Percentiles rank a stretch among this genome's conserved stretches.
phyloP scores from a whole-genome alignment of 2,329 filamentous ascomycete species.

The Colletotrichum paranaense region DNA sequence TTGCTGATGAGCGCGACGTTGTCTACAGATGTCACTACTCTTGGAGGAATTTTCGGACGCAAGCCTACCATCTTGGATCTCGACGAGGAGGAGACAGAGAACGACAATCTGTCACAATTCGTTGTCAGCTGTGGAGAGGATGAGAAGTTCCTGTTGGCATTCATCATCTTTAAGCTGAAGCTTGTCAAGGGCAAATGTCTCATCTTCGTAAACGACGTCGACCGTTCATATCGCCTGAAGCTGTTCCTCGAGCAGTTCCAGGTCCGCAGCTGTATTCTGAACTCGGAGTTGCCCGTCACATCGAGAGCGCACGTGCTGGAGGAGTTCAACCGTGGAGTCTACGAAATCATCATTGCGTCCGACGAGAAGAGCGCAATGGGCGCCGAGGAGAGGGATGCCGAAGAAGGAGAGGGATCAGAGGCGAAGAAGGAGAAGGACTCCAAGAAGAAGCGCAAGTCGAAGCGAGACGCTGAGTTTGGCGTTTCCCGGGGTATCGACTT shows the following conservation, averaged over 20 bases:
- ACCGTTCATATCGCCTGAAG: conserved; percentile 90
- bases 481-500: conserved; percentile 90
- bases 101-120: conserved; percentile 85
- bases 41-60: conserved; percentile 88
- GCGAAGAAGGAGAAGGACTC: conserved; percentile 48
- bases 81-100: conserved; percentile 83
- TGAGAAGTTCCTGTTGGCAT: conserved; percentile 93
- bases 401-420: conserved; percentile 51
- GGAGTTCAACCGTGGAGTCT: conserved; percentile 96
- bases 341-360: conserved; percentile 97
- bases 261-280: conserved; percentile 91
- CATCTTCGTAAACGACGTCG: conserved; percentile 82
- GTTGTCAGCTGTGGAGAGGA: conserved; percentile 94
- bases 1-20: conserved; percentile 95
- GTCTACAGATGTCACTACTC: conserved; percentile 84
- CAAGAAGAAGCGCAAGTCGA: conserved; percentile 71
- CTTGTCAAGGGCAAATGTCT: conserved; percentile 91
- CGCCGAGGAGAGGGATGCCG: conserved; percentile 61
- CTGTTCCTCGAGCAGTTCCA: conserved; percentile 97
- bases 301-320: conserved; percentile 94
- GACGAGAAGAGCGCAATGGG: conserved; percentile 90
- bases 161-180: conserved; percentile 95
- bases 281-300: conserved; percentile 94
- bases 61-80: conserved; percentile 84
- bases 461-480: conserved; percentile 87